Evolutionary conservation across 2,329 filamentous ascomycete genomes (phyloP).

Genomic region (Fusarium citri): DNA sequence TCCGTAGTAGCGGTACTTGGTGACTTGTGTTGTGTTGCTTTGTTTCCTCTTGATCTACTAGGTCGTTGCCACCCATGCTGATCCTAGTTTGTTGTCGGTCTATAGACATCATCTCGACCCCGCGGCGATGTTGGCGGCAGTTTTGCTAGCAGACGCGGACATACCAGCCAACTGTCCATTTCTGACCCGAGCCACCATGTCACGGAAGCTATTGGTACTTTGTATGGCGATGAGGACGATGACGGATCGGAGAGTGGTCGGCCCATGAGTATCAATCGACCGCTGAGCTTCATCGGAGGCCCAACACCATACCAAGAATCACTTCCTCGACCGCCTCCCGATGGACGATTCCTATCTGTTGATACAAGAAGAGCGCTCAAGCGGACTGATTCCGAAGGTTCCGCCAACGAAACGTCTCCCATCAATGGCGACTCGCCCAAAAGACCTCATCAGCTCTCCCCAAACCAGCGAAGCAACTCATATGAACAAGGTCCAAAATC

Average conservation of each 20-base stretch:
- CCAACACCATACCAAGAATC: constrained; percentile 64
- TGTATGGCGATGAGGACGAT: constrained; percentile 84
- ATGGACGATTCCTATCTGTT: constrained; percentile 49
- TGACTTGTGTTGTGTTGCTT: constrained; percentile 6
- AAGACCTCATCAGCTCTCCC: constrained; percentile 58
- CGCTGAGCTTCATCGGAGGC: constrained; percentile 77
- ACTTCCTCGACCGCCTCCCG: constrained; percentile 51
- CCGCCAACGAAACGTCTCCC: constrained; percentile 46
- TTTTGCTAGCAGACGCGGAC: constrained; percentile 69
- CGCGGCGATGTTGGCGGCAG: constrained; percentile 66
- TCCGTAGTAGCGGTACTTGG: neutral
- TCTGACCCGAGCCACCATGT: constrained; percentile 94
- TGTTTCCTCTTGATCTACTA: constrained; percentile 5
- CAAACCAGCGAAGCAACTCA: constrained; percentile 56
- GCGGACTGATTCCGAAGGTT: constrained; percentile 61
- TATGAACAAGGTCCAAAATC: constrained; percentile 57
- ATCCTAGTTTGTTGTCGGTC: constrained; percentile 34
- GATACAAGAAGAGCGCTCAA: constrained; percentile 57
- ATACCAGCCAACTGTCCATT: constrained; percentile 71
- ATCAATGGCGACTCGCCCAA: constrained; percentile 51
- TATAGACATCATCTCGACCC: constrained; percentile 68
- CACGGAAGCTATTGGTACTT: constrained; percentile 90
- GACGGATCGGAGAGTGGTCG: constrained; percentile 67
- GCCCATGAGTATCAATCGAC: constrained; percentile 74
- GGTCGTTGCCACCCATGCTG: constrained; percentile 39